Conservation (phyloP, 768 basidiomycete species). For the Candolleomyces aberdarensis region DNA sequence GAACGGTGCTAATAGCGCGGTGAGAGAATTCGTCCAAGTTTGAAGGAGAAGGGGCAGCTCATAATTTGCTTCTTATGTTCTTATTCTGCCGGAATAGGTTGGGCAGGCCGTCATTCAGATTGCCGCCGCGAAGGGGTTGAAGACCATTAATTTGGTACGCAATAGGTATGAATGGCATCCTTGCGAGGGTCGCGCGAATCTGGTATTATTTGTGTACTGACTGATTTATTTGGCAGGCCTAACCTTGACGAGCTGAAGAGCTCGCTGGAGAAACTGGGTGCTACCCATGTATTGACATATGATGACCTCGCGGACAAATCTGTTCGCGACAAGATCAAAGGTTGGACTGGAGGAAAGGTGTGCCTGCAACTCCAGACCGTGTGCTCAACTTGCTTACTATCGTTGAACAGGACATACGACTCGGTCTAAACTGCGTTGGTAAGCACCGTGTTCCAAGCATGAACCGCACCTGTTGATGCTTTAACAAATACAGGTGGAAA, state of each 20-base stretch:
- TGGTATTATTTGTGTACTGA: too few relatives aligned
- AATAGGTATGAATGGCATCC: conserved; percentile 44
- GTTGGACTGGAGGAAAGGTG: conserved; percentile 66
- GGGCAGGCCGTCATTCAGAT: conserved; percentile 88
- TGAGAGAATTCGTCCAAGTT: conserved; percentile 28
- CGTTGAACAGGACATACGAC: conserved; percentile 34
- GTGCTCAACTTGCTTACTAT: not conserved
- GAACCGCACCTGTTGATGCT: not conserved
- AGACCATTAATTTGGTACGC: conserved; percentile 81
- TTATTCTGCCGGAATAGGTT: conserved; percentile 38
- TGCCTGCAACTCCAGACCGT: not conserved
- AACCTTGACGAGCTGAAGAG: conserved; percentile 47
- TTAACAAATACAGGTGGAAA: conserved; percentile 43
- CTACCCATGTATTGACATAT: conserved; percentile 75
- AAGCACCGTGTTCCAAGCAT: conserved; percentile 4
- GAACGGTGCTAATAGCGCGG: conserved; percentile 84
- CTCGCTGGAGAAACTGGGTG: conserved; percentile 60
- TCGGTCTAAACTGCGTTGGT: conserved; percentile 52
- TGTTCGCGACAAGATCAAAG: conserved; percentile 50
- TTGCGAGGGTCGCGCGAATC: not conserved
- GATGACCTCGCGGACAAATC: conserved; percentile 63
- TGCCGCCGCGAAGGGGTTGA: conserved; percentile 64
- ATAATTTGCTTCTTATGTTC: not conserved
- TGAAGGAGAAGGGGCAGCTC: not conserved
- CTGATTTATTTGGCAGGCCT: conserved; percentile 50